Evolutionary conservation across 192 early-diverging fungal species (phyloP), one percentile per base, ranked within the genome.

Genomic region (Mortierella antarctica): DNA sequence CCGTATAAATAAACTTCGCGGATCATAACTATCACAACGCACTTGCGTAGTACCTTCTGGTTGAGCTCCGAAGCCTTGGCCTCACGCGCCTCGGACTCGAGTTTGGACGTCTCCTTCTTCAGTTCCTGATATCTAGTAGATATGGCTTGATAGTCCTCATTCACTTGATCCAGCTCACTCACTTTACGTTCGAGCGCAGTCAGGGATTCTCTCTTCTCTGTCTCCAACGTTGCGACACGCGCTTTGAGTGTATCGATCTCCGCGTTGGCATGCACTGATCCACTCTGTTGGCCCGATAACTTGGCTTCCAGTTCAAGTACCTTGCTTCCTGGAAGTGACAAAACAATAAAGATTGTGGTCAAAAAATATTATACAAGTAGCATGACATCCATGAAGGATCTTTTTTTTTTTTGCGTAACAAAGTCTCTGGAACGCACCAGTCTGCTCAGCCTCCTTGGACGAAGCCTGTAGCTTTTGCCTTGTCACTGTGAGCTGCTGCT

Each of bases 31-130:
- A 14, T 42, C 15, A 3, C 23, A 59, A 15, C 17, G n/a, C 23
- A 59, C 15, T 20, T 13, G 23, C 15, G 49, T n/a, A 17, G 13
- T 64, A 80, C 77, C 70, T 72, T 80, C 10, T 56, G 69, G 51
- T 65, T 56, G 70, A 80, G 63, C 15, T 80, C 77, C 23, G 77
- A 67, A 15, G 77, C 63, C 42, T 72, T 80, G 39, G 77, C 65
- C 44, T 80, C 77, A 11, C 77, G 77, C 6, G 70, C 41, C 55
- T 80, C 77, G 2, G 77, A 67, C 48, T 80, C 77, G 31, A 67
- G 56, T 55, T 63, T 67, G 31, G 77, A 59, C 0, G 65, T 20
- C 45, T 80, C 77, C 49, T 68, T 80, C 70, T 72, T 67, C 48
- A 72, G 21, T 13, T 71, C 77, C 55, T 72, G 77, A 17, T 80